These are phyloP conservation scores for Neurospora africana DNA, from an alignment of 495 filamentous ascomycete genomes.

Conservation along the genomic window DNA sequence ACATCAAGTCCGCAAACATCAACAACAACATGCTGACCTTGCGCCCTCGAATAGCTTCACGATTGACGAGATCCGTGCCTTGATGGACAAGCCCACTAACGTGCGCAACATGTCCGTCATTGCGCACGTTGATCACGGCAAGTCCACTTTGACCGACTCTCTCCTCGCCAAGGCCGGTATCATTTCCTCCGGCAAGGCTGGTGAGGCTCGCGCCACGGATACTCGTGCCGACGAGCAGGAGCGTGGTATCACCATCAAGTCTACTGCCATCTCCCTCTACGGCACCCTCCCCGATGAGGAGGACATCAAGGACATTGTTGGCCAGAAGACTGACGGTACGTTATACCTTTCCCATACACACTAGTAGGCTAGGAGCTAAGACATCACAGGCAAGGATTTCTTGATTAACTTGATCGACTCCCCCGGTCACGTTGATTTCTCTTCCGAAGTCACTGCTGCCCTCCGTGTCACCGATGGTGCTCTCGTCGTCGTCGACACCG, in stretches of 20 bases:
- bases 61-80: slow-evolving; percentile 87
- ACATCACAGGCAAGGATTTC: slow-evolving; percentile 62
- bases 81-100: slow-evolving; percentile 96
- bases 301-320: slow-evolving; percentile 85
- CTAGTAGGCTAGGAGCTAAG: not conserved
- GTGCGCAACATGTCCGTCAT: slow-evolving; percentile 99
- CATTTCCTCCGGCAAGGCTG: slow-evolving; percentile 95
- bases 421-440: slow-evolving; percentile 99
- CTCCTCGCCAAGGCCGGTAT: slow-evolving; percentile 99
- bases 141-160: slow-evolving; percentile 98
- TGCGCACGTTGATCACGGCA: slow-evolving; percentile 99
- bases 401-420: slow-evolving; percentile 99
- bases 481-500: slow-evolving; percentile 98
- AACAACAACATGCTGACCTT: slow-evolving; percentile 19
- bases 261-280: slow-evolving; percentile 97
- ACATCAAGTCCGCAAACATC: slow-evolving; percentile 6
- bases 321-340: slow-evolving; percentile 63
- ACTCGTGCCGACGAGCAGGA: slow-evolving; percentile 97
- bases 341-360: not conserved
- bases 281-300: slow-evolving; percentile 70
- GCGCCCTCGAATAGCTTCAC: slow-evolving; percentile 68
- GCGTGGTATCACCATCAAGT: slow-evolving; percentile 99
- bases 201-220: slow-evolving; percentile 91
- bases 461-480: slow-evolving; percentile 99
- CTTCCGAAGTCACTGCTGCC: slow-evolving; percentile 97